These are phyloP conservation scores for Vitellaria paradoxa DNA, from an alignment of 179 eudicot species.

Conservation along the genomic window DNA sequence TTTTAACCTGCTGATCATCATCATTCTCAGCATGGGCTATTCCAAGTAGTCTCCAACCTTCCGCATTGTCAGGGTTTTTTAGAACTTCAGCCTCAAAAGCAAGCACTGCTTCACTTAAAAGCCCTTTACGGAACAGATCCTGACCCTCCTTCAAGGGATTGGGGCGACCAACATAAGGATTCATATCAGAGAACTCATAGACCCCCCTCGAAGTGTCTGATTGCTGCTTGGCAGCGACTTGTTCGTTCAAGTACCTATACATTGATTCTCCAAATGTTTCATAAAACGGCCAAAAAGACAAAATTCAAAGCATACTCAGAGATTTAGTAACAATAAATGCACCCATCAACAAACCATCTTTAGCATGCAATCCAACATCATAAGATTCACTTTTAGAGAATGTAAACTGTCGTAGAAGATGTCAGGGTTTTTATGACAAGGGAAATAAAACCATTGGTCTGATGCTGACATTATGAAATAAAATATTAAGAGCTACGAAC, in stretches of 20 bases:
- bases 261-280: conserved; percentile 9
- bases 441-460: too few relatives aligned
- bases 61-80: conserved; percentile 88
- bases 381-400: neutral
- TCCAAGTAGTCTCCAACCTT: conserved; percentile 98
- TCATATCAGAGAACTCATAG: conserved; percentile 87
- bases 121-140: conserved; percentile 88
- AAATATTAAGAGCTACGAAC: too few relatives aligned
- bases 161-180: conserved; percentile 95
- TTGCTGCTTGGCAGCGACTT: conserved; percentile 53
- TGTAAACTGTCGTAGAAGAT: too few relatives aligned
- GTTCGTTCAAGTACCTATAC: conserved; percentile 75
- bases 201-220: conserved; percentile 60
- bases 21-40: conserved; percentile 98
- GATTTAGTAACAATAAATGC: neutral
- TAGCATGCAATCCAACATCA: neutral
- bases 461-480: too few relatives aligned
- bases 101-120: conserved; percentile 97
- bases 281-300: neutral
- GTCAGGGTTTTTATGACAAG: too few relatives aligned
- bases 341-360: neutral
- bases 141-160: conserved; percentile 97
- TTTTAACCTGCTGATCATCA: conserved; percentile 91
- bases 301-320: neutral
- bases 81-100: conserved; percentile 98